A percentile compares a stretch with the other conserved stretches of the same genome.
Evolutionary conservation across 129 eudicot species (phyloP).

Genomic region (Saussurea involucrata): DNA sequence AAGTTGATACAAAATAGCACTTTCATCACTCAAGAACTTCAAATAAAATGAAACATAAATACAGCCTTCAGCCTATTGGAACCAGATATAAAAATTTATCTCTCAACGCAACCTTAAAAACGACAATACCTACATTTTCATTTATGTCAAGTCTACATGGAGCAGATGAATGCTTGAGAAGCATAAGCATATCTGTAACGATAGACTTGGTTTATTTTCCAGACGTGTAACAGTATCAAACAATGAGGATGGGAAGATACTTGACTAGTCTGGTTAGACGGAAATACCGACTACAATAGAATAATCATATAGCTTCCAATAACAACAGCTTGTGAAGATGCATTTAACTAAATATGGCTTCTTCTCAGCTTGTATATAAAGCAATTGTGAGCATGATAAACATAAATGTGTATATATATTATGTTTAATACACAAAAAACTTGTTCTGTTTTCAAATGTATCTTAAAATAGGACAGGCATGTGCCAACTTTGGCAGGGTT

Average conservation of each 20-base stretch:
- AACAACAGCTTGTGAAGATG: too few relatives aligned
- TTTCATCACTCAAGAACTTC: too few relatives aligned
- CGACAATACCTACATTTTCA: neutral
- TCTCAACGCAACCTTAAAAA: neutral
- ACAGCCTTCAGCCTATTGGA: too few relatives aligned
- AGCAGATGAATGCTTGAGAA: constrained; percentile 31
- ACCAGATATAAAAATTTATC: too few relatives aligned
- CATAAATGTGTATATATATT: constrained; percentile 10
- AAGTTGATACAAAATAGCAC: too few relatives aligned
- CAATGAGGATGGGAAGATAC: constrained; percentile 18
- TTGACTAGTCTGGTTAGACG: constrained; percentile 36
- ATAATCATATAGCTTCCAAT: too few relatives aligned
- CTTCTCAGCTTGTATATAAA: neutral
- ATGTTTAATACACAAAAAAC: too few relatives aligned
- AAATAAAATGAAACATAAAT: too few relatives aligned
- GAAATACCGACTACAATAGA: too few relatives aligned
- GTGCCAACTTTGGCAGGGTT: neutral
- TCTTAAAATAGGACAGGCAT: neutral
- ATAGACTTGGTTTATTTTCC: constrained; percentile 25
- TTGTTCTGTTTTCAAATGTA: too few relatives aligned
- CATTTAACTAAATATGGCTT: too few relatives aligned
- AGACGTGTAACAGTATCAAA: constrained; percentile 41
- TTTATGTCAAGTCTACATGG: constrained; percentile 29
- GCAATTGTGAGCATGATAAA: constrained; percentile 18
- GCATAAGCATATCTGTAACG: constrained; percentile 33